Conservation (phyloP, 208 protist genomes). For the Angomonas deanei region DNA sequence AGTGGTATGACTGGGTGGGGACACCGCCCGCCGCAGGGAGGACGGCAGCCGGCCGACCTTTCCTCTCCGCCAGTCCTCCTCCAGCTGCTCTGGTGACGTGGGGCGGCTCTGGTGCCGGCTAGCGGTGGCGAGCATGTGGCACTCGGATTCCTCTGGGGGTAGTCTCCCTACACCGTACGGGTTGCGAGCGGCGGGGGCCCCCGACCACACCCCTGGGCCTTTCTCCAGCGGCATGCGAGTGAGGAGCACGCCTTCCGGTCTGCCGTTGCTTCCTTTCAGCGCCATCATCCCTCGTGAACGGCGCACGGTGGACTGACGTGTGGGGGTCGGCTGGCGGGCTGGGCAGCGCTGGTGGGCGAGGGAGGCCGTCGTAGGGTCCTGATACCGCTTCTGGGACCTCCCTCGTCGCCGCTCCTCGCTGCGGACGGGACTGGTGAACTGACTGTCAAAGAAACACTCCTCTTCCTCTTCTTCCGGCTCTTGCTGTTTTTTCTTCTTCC, state of each 20-base stretch:
- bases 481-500: neutral
- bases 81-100: too few relatives aligned
- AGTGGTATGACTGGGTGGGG: too few relatives aligned
- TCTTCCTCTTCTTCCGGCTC: neutral
- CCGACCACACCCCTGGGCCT: constrained; percentile 62
- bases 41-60: neutral
- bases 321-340: neutral
- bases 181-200: constrained; percentile 9
- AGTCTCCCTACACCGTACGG: constrained; percentile 18
- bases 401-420: neutral
- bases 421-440: neutral
- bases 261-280: too few relatives aligned
- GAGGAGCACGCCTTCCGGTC: constrained; percentile 11
- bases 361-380: neutral
- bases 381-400: neutral
- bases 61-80: neutral
- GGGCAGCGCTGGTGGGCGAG: neutral
- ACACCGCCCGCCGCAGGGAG: neutral
- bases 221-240: constrained; percentile 53
- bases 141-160: neutral
- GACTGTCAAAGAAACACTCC: neutral
- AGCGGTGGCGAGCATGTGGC: neutral
- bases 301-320: neutral
- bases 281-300: too few relatives aligned
- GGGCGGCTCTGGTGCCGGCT: neutral